Base-by-base conservation (phyloP, 495 filamentous ascomycete genomes). In the Pseudomonodictys pantanalensis region DNA sequence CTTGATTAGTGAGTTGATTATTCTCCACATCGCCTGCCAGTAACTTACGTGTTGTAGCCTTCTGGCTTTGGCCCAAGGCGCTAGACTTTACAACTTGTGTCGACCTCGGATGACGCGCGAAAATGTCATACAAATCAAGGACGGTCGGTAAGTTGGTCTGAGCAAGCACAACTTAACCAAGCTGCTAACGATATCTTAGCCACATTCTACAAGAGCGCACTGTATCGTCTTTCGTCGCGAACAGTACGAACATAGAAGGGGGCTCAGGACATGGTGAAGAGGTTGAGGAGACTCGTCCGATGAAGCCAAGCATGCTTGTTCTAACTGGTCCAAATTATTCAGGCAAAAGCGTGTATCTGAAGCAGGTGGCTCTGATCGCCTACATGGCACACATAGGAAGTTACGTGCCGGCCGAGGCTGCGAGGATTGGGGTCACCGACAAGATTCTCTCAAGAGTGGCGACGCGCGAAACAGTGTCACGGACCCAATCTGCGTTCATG, bases 251-350 rank as follows among this genome's bases (percentile, higher is more conserved):
- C 24, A 68, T 98, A 15, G 67, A 74, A 20, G 90, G 90, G n/a
- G 90, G 92, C 8, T 47, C 4, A 30, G 79, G 80, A 26, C 45
- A 66, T 22, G 56, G 49, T 32, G 33, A 45, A 18, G 18, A 12
- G 50, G 47, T 26, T 20, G 59, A n/a, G n/a, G n/a, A 25, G 8
- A 20, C 15, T 22, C 17, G 18, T 0, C 45, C 59, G 12, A 43
- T 67, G 52, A 63, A 67, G 33, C 86, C 90, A 4, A 91, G 85
- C 57, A 90, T 92, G 79, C 68, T 97, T 2, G 72, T 97, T 6
- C 68, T 97, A 66, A 97, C 93, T 0, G 93, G 93, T 0, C 92
- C 93, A 32, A 97, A 98, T 65, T 95, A 90, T 73, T 97, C 93
- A 0, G 95, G 93, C 7, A 97, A 97, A 69, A 96, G 90, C 67